A percentile compares a stretch with the other conserved stretches of the same genome.
phyloP scores from a whole-genome alignment of 176 grass and related monocot genomes.

The Phoenix roebelenii region DNA sequence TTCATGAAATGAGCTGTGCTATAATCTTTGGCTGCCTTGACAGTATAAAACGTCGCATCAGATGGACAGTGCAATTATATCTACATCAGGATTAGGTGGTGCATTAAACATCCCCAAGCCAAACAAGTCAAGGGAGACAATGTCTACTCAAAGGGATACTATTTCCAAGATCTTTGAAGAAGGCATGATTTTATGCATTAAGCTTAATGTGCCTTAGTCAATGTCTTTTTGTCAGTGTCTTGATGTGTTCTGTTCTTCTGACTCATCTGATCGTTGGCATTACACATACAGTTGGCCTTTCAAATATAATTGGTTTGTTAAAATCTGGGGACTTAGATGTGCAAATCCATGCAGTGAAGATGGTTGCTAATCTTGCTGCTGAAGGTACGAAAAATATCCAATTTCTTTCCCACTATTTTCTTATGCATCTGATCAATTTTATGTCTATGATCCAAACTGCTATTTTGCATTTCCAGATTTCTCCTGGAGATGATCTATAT shows the following conservation, averaged over 20 bases:
- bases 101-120: slow-evolving; percentile 32
- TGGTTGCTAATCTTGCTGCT: slow-evolving; percentile 84
- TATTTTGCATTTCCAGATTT: no score
- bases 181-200: slow-evolving; percentile 37
- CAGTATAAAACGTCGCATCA: slow-evolving; percentile 36
- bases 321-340: slow-evolving; percentile 84
- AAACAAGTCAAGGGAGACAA: slow-evolving; percentile 49
- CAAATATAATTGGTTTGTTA: slow-evolving; percentile 64
- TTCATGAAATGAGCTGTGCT: neutral
- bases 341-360: slow-evolving; percentile 73
- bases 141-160: slow-evolving; percentile 50
- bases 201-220: neutral
- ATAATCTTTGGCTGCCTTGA: slow-evolving; percentile 20
- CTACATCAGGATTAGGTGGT: slow-evolving; percentile 39
- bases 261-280: slow-evolving; percentile 8
- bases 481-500: no score
- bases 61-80: slow-evolving; percentile 35
- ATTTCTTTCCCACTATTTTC: no score
- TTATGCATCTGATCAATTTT: no score
- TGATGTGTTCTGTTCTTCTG: neutral
- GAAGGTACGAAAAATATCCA: slow-evolving; percentile 42
- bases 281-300: slow-evolving; percentile 52
- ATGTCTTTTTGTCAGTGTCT: neutral
- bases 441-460: no score
- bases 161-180: slow-evolving; percentile 93